A percentile compares a stretch with the other conserved stretches of the same genome.
Conservation (phyloP, 164 flowering plant species). For the Kalanchoe fedtschenkoi region DNA sequence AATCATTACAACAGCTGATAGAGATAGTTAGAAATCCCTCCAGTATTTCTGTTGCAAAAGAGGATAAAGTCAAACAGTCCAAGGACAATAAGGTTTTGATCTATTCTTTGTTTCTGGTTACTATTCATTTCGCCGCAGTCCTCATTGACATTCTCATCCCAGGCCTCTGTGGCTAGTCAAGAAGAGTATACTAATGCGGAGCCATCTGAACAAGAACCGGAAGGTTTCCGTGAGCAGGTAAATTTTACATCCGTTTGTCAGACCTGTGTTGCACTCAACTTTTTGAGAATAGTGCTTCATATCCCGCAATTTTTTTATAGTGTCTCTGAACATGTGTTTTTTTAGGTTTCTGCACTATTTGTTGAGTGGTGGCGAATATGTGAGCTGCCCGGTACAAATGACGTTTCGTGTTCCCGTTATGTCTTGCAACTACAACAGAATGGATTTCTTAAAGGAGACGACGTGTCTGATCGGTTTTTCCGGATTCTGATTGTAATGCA, state of each 20-base stretch:
- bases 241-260: not conserved
- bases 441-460: constrained; percentile 86
- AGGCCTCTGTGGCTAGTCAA: not conserved
- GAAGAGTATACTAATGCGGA: constrained; percentile 54
- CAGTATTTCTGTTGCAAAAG: constrained; percentile 37
- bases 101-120: not conserved
- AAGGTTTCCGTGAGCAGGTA: constrained; percentile 82
- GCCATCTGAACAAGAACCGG: constrained; percentile 49
- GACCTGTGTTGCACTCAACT: not conserved
- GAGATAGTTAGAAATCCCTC: constrained; percentile 70
- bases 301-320: not conserved
- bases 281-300: not conserved
- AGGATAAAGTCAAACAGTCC: constrained; percentile 44
- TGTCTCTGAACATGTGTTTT: not conserved
- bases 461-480: constrained; percentile 72
- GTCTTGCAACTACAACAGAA: constrained; percentile 61
- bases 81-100: constrained; percentile 68
- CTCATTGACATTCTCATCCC: not conserved
- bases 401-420: constrained; percentile 43
- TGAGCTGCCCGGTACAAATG: constrained; percentile 66
- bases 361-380: constrained; percentile 69
- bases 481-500: constrained; percentile 50
- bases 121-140: not conserved
- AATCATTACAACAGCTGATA: constrained; percentile 72
- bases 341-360: constrained; percentile 63